Evolutionary conservation across 345 rosid species (phyloP).

Genomic region (Eutrema yunnanense): DNA sequence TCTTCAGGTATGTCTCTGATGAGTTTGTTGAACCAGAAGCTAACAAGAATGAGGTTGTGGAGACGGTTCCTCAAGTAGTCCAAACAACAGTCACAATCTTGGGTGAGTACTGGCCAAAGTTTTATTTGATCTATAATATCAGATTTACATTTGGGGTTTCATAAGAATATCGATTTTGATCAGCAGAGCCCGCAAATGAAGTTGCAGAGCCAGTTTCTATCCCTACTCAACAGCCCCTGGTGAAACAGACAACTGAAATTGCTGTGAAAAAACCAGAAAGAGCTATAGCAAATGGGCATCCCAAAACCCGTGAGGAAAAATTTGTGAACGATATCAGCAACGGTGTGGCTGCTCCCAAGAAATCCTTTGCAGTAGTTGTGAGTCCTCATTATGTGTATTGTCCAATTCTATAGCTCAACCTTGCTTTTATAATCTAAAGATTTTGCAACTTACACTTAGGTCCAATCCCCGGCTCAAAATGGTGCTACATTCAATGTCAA

Average conservation of each 20-base stretch:
- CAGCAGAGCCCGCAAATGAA: conserved; percentile 6
- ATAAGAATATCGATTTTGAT: background rate
- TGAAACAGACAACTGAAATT: conserved; percentile 13
- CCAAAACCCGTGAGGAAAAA: background rate
- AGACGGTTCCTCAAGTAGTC: conserved; percentile 16
- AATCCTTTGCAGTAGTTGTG: conserved; percentile 21
- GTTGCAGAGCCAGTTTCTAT: conserved; percentile 1
- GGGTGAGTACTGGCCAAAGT: conserved; percentile 15
- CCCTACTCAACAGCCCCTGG: conserved; percentile 1
- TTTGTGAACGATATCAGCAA: conserved; percentile 6
- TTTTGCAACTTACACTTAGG: conserved; percentile 10
- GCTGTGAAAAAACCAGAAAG: conserved; percentile 7
- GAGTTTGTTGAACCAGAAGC: conserved; percentile 31
- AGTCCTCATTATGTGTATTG: conserved; percentile 2
- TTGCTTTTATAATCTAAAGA: background rate
- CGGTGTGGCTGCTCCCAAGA: conserved; percentile 25
- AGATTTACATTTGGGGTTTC: background rate
- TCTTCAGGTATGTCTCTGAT: conserved; percentile 61
- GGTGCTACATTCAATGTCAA: conserved; percentile 14
- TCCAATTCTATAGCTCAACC: background rate
- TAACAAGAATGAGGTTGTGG: conserved; percentile 25
- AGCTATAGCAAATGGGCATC: conserved; percentile 12
- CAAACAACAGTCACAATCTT: background rate
- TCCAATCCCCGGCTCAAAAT: conserved; percentile 20
- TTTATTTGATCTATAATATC: background rate